These are phyloP conservation scores for Leptoxyphium fumago DNA, from an alignment of 2,329 filamentous ascomycete species.

Conservation along the genomic window DNA sequence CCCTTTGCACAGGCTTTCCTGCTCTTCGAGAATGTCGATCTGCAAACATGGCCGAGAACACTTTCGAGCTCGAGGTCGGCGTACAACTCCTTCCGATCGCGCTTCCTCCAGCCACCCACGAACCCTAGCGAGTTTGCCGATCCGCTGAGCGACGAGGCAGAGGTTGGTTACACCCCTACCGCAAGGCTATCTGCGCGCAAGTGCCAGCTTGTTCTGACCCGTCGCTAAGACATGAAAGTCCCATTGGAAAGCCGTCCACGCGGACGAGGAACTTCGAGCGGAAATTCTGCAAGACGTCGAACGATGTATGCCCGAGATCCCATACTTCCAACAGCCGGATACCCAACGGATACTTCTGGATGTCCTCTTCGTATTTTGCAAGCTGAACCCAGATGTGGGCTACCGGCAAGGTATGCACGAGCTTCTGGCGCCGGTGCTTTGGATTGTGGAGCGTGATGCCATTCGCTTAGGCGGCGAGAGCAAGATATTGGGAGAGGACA, in stretches of 20 bases:
- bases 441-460: conserved; percentile 71
- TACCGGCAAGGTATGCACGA: conserved; percentile 99
- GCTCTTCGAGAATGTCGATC: conserved; percentile 54
- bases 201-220: conserved; percentile 12
- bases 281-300: conserved; percentile 94
- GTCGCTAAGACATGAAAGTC: conserved; percentile 49
- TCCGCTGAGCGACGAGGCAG: conserved; percentile 69
- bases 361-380: conserved; percentile 87
- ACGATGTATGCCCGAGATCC: conserved; percentile 75
- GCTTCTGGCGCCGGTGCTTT: conserved; percentile 74
- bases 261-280: conserved; percentile 67
- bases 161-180: conserved; percentile 31
- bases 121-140: conserved; percentile 75
- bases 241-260: conserved; percentile 75
- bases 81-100: conserved; percentile 58
- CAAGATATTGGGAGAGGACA: conserved; percentile 17
- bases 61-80: conserved; percentile 54
- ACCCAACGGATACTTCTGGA: conserved; percentile 75
- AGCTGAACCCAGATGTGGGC: conserved; percentile 70
- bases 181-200: conserved; percentile 18
- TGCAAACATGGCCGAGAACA: conserved; percentile 51
- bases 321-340: conserved; percentile 67
- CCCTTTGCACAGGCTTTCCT: conserved; percentile 52
- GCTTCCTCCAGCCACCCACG: conserved; percentile 69
- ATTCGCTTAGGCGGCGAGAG: conserved; percentile 35